phyloP scores from a whole-genome alignment of 2,329 filamentous ascomycete species.

The Neopestalotiopsis sp. region DNA sequence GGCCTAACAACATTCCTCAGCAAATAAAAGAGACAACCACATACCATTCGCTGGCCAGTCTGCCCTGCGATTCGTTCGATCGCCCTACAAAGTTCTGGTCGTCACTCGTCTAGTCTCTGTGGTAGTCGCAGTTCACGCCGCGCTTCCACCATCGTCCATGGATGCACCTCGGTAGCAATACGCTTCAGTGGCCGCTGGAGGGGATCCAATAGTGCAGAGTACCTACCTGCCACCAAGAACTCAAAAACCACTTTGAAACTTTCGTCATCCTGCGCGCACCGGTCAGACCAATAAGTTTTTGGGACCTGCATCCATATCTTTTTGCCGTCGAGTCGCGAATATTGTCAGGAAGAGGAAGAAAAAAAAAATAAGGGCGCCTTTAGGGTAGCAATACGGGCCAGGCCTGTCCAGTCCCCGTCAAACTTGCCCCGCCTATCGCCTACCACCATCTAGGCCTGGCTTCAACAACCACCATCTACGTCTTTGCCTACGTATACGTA shows the following conservation, averaged over 20 bases:
- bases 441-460: background rate
- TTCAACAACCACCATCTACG: background rate
- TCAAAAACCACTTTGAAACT: background rate
- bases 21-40: background rate
- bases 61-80: background rate
- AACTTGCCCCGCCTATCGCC: background rate
- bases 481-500: background rate
- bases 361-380: background rate
- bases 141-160: background rate
- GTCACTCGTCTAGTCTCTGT: background rate
- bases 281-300: background rate
- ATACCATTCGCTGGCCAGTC: background rate
- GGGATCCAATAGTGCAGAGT: conserved; percentile 5
- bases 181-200: conserved; percentile 12
- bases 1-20: background rate
- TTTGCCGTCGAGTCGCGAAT: too few relatives aligned
- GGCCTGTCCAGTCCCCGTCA: background rate
- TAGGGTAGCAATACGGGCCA: background rate
- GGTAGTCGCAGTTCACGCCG: background rate
- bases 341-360: background rate
- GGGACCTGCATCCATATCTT: background rate
- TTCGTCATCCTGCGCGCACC: conserved; percentile 4
- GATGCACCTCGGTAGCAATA: conserved; percentile 13
- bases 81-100: background rate
- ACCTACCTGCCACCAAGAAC: background rate